Evolutionary conservation across 2,329 filamentous ascomycete species (phyloP).

Genomic region (Colletotrichum somersetense): DNA sequence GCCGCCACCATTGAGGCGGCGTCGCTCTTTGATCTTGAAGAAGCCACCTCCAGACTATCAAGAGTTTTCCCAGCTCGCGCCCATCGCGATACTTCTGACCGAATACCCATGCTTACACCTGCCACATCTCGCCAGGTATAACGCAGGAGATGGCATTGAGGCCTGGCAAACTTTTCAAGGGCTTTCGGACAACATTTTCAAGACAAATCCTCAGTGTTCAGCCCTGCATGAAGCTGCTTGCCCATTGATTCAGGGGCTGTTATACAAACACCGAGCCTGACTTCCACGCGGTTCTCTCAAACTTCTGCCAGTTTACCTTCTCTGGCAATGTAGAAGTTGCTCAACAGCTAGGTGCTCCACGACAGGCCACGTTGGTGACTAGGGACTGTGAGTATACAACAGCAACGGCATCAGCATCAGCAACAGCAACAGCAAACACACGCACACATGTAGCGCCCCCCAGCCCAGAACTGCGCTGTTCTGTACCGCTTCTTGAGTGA

Average conservation of each 20-base stretch:
- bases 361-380: not conserved
- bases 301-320: not conserved
- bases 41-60: not conserved
- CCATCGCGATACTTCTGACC: not conserved
- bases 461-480: no score
- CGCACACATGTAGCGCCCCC: no score
- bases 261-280: not conserved
- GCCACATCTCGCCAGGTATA: not conserved
- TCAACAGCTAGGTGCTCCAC: not conserved
- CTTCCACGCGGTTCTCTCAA: not conserved
- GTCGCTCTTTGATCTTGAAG: not conserved
- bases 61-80: not conserved
- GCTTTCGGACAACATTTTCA: not conserved
- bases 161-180: not conserved
- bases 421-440: no score
- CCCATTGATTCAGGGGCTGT: not conserved
- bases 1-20: not conserved
- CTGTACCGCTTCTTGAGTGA: not conserved
- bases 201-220: not conserved
- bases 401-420: no score
- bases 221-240: not conserved
- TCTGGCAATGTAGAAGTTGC: not conserved
- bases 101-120: not conserved
- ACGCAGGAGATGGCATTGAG: not conserved
- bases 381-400: no score